phyloP scores from a whole-genome alignment of 2,329 filamentous ascomycete genomes.

The Sclerotinia spermophila region DNA sequence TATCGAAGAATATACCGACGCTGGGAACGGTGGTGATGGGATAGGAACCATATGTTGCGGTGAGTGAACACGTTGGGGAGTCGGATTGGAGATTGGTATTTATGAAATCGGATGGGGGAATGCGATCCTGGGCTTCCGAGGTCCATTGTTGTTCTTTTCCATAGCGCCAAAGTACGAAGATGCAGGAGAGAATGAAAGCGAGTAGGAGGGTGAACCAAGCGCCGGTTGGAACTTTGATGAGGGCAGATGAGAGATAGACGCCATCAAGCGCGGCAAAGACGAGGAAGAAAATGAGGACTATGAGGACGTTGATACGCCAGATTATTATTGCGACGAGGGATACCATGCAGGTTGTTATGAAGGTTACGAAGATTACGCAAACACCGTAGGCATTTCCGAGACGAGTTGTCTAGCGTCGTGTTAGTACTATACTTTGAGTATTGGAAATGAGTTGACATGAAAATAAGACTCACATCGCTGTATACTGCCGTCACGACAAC shows the following conservation, averaged over 20 bases:
- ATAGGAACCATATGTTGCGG: conserved; percentile 40
- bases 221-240: conserved; percentile 70
- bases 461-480: conserved; percentile 52
- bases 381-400: conserved; percentile 74
- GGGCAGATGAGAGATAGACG: conserved; percentile 63
- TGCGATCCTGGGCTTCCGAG: conserved; percentile 61
- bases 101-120: conserved; percentile 47
- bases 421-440: conserved; percentile 1
- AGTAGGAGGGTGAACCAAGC: conserved; percentile 75
- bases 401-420: conserved; percentile 52
- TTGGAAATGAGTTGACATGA: background rate
- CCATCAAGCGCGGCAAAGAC: conserved; percentile 65
- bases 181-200: conserved; percentile 54
- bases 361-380: conserved; percentile 76
- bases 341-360: conserved; percentile 73
- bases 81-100: conserved; percentile 20
- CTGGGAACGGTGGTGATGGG: conserved; percentile 50
- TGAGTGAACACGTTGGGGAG: conserved; percentile 35
- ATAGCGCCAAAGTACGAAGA: conserved; percentile 74
- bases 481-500: conserved; percentile 72
- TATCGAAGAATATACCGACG: conserved; percentile 75
- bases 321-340: conserved; percentile 68
- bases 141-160: conserved; percentile 76
- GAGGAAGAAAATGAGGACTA: conserved; percentile 61
- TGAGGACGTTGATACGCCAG: conserved; percentile 59